A percentile compares a stretch with the other conserved stretches of the same genome.
phyloP scores from a whole-genome alignment of 306 rosid genomes.

The Citrullus mucosospermus region DNA sequence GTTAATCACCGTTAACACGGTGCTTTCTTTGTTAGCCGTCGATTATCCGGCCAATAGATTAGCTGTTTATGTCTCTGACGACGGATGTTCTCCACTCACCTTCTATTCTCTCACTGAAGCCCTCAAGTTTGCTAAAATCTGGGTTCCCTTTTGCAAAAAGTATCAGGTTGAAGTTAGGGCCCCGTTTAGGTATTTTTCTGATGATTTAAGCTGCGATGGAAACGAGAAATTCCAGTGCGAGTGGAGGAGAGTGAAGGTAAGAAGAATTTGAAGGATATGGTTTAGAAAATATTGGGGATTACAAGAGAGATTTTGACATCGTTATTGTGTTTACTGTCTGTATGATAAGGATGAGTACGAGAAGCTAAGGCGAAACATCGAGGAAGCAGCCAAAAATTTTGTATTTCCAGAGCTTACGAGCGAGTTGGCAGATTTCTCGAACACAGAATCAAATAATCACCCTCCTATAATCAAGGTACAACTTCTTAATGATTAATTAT shows the following conservation, averaged over 20 bases:
- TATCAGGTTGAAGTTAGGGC: constrained; percentile 42
- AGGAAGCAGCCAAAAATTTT: constrained; percentile 13
- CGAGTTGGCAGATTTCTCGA: constrained; percentile 27
- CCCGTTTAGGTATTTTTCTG: constrained; percentile 41
- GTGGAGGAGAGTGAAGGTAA: constrained; percentile 16
- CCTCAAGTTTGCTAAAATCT: constrained; percentile 36
- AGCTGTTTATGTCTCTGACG: constrained; percentile 72
- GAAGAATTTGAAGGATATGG: background rate
- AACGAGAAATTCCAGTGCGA: constrained; percentile 19
- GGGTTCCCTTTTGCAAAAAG: constrained; percentile 67
- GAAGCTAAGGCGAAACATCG: constrained; percentile 17
- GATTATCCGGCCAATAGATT: constrained; percentile 58
- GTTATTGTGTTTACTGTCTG: background rate
- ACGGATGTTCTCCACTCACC: constrained; percentile 43
- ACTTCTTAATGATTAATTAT: background rate
- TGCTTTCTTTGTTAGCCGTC: constrained; percentile 48
- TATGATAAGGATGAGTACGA: constrained; percentile 33
- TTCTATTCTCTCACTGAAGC: constrained; percentile 44
- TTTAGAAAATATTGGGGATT: background rate
- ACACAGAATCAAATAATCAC: constrained; percentile 20
- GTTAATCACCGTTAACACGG: constrained; percentile 46
- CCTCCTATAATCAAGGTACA: constrained; percentile 51
- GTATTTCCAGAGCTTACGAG: background rate
- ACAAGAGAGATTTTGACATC: background rate
- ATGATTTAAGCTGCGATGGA: background rate